Evolutionary conservation across 805 yeast species (phyloP).

Genomic region (Sugiyamaella mastotermitis): DNA sequence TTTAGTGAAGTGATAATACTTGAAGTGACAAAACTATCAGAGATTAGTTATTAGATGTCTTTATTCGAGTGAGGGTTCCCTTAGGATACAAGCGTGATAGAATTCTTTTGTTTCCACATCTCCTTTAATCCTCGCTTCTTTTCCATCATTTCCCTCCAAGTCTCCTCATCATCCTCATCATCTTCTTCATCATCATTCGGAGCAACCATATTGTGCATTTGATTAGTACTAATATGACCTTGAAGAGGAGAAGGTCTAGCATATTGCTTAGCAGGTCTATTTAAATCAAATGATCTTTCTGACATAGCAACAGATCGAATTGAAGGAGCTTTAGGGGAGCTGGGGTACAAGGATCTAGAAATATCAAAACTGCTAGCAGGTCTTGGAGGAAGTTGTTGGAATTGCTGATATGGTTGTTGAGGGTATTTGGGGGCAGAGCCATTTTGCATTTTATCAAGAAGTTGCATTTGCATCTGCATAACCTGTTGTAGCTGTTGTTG

Average conservation of each 20-base stretch:
- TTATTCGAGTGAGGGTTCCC: no score
- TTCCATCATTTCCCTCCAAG: slow-evolving; percentile 22
- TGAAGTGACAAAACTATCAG: no score
- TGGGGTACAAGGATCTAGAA: slow-evolving; percentile 2
- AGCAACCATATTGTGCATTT: slow-evolving; percentile 4
- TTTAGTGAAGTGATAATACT: no score
- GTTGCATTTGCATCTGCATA: slow-evolving; percentile 29
- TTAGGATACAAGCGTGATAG: background rate
- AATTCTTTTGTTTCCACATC: slow-evolving; percentile 15
- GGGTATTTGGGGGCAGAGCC: no score
- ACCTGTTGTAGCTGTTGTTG: slow-evolving; percentile 30
- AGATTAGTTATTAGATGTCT: no score
- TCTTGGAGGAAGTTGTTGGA: slow-evolving; percentile 5
- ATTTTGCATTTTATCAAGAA: slow-evolving; percentile 22
- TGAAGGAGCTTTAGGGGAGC: slow-evolving; percentile 15
- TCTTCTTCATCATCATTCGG: slow-evolving; percentile 16
- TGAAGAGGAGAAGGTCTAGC: slow-evolving; percentile 1
- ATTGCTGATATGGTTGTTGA: slow-evolving; percentile 3
- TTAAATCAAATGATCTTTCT: slow-evolving; percentile 11
- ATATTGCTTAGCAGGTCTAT: background rate
- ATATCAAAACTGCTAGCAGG: slow-evolving; percentile 16
- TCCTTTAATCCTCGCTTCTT: slow-evolving; percentile 20
- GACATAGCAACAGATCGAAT: slow-evolving; percentile 18
- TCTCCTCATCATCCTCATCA: slow-evolving; percentile 22
- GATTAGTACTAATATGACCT: slow-evolving; percentile 5